Evolutionary conservation across 1,284 basidiomycete genomes (phyloP).

Genomic region (Leccinum variabile): DNA sequence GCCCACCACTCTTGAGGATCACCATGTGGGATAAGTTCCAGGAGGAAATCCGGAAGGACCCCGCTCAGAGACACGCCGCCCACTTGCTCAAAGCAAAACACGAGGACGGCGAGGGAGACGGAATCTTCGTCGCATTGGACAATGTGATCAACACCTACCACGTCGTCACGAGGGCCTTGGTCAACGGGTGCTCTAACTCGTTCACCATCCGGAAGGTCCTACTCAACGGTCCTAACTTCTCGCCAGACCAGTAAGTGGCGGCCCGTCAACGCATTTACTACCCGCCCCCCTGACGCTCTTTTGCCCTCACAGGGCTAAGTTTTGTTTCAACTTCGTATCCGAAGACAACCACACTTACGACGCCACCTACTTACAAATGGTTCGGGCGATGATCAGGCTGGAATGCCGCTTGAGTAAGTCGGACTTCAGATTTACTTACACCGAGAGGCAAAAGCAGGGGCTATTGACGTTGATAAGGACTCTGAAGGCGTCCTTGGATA

Average conservation of each 20-base stretch:
- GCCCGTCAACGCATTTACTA: not conserved
- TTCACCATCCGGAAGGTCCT: constrained; percentile 10
- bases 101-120: not conserved
- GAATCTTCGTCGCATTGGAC: constrained; percentile 5
- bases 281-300: not conserved
- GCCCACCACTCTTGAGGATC: not conserved
- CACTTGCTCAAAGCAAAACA: constrained; percentile 3
- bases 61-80: not conserved
- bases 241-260: constrained; percentile 5
- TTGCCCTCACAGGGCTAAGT: not conserved
- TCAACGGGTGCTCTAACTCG: not conserved
- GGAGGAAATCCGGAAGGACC: not conserved
- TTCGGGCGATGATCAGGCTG: constrained; percentile 7
- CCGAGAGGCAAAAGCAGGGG: not conserved
- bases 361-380: constrained; percentile 6
- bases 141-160: not conserved
- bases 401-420: not conserved
- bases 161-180: not conserved
- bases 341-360: constrained; percentile 1
- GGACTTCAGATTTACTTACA: no score
- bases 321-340: not conserved
- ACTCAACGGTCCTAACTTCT: constrained; percentile 3
- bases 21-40: not conserved
- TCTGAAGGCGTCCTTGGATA: not conserved
- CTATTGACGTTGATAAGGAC: not conserved